phyloP scores from a whole-genome alignment of 1,139 yeast genomes.

The Barnettozyma hawaiiensis region DNA sequence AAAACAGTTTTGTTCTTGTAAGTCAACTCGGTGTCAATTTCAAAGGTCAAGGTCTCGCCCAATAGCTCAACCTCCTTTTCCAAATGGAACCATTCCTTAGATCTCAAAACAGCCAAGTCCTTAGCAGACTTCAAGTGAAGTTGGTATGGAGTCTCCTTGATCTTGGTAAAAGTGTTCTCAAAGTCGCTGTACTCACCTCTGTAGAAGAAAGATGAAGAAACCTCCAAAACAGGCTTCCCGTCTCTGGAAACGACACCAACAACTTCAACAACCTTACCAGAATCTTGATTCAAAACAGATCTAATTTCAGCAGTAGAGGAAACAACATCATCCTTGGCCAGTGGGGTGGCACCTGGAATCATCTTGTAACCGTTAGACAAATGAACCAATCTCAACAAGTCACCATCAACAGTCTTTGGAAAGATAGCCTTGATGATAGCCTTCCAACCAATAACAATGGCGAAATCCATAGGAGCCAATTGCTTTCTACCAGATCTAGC shows the following conservation, averaged over 20 bases:
- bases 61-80: conserved; percentile 67
- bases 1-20: conserved; percentile 73
- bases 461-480: conserved; percentile 98
- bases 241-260: conserved; percentile 82
- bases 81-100: conserved; percentile 97
- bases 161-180: conserved; percentile 88
- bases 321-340: conserved; percentile 84
- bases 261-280: conserved; percentile 95
- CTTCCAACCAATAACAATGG: conserved; percentile 97
- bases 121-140: conserved; percentile 66
- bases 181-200: conserved; percentile 87
- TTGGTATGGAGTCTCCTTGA: conserved; percentile 82
- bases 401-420: conserved; percentile 97
- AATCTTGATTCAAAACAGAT: conserved; percentile 84
- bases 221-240: conserved; percentile 82
- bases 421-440: conserved; percentile 95
- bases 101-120: conserved; percentile 88
- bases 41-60: conserved; percentile 78
- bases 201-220: conserved; percentile 91
- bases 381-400: conserved; percentile 87
- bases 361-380: conserved; percentile 91
- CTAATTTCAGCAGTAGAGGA: conserved; percentile 77
- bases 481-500: conserved; percentile 79
- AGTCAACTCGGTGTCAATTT: conserved; percentile 79
- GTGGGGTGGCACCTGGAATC: conserved; percentile 88